A percentile compares a stretch with the other conserved stretches of the same genome.
Conservation (phyloP, 1,284 basidiomycete genomes). For the Boletus nobilissimus region DNA sequence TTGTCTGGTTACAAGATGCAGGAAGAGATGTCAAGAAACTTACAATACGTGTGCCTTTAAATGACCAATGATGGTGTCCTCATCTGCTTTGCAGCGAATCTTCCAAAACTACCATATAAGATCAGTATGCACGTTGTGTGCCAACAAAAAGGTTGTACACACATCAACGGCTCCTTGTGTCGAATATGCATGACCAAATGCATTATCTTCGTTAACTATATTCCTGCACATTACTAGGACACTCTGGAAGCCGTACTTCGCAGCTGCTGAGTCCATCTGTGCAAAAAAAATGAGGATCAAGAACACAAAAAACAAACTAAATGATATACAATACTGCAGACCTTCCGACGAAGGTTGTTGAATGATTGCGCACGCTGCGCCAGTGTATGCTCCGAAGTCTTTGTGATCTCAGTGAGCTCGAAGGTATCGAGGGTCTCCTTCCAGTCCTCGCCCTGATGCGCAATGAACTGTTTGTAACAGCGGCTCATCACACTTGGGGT, state of each 20-base stretch:
- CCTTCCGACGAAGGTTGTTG: too few species aligned
- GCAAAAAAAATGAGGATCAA: not conserved
- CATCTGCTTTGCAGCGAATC: too few species aligned
- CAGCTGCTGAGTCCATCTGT: not conserved
- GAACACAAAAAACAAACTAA: not conserved
- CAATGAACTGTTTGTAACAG: not conserved
- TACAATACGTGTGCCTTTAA: too few species aligned
- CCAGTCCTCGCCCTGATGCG: not conserved
- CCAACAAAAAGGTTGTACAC: too few species aligned
- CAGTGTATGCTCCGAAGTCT: not conserved
- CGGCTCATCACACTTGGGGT: not conserved
- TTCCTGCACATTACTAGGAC: not conserved
- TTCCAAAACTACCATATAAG: too few species aligned
- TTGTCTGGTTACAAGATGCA: too few species aligned
- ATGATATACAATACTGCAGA: not conserved
- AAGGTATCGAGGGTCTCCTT: conserved; percentile 1
- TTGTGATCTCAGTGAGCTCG: conserved; percentile 1
- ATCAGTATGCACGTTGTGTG: too few species aligned
- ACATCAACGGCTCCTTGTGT: not conserved
- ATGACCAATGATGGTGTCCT: too few species aligned
- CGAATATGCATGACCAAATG: not conserved
- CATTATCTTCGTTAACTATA: not conserved
- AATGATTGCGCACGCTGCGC: not conserved
- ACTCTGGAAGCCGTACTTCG: conserved; percentile 1
- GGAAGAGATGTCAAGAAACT: too few species aligned